A percentile compares a stretch with the other conserved stretches of the same genome.
phyloP scores from a whole-genome alignment of 1,284 basidiomycete species.

The Pisolithus thermaeus region DNA sequence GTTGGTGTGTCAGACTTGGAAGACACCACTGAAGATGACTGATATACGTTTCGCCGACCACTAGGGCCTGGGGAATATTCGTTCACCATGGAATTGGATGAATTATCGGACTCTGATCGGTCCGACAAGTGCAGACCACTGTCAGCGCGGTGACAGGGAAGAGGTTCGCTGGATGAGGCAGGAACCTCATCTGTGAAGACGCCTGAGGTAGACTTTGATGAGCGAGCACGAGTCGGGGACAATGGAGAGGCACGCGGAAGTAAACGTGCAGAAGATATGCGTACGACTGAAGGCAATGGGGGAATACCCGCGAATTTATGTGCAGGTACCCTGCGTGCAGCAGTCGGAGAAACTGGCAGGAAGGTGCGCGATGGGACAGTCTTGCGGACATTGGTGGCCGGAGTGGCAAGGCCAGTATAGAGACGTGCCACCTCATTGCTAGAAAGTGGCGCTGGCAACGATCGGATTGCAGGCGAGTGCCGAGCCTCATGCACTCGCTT shows the following conservation, averaged over 20 bases:
- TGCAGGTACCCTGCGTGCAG: not conserved
- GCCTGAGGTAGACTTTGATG: not conserved
- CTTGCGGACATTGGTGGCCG: conserved; percentile 10
- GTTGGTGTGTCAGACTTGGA: not conserved
- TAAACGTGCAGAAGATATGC: too few relatives aligned
- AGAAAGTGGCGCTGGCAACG: conserved; percentile 9
- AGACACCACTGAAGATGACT: conserved; percentile 1
- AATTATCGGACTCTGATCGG: not conserved
- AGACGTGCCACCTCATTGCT: not conserved
- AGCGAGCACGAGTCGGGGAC: not conserved
- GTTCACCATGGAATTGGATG: not conserved
- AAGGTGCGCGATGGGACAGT: not conserved
- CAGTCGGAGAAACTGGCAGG: conserved; percentile 2
- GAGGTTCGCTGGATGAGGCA: not conserved
- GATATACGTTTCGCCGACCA: not conserved
- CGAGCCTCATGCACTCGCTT: not conserved
- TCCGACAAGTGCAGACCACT: conserved; percentile 3
- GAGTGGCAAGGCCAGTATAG: conserved; percentile 13
- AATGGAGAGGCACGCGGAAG: too few relatives aligned
- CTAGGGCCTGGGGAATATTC: too few relatives aligned
- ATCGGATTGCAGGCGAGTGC: not conserved
- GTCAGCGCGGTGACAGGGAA: not conserved
- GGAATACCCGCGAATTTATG: too few relatives aligned
- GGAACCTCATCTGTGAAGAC: not conserved
- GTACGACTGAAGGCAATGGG: too few relatives aligned